A percentile compares a stretch with the other conserved stretches of the same genome.
These are phyloP conservation scores for Wickerhamiella azymoides DNA, from an alignment of 805 yeast species.

Conservation along the genomic window DNA sequence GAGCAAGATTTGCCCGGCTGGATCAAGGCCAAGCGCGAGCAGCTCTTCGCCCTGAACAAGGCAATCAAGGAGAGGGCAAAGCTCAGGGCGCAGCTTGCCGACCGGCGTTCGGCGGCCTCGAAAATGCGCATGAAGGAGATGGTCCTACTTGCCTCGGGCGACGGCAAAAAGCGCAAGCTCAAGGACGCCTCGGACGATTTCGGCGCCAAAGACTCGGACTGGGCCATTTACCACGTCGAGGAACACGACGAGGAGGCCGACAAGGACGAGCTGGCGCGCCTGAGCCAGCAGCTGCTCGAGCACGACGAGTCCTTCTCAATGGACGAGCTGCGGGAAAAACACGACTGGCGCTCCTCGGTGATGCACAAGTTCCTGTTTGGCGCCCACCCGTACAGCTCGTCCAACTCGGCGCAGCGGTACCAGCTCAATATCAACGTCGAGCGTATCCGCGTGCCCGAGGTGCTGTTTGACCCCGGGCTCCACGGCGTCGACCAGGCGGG, in stretches of 20 bases:
- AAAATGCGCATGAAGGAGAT: constrained; percentile 85
- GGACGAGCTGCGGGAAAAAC: constrained; percentile 73
- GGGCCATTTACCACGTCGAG: constrained; percentile 68
- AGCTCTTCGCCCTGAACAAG: constrained; percentile 45
- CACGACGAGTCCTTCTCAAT: constrained; percentile 74
- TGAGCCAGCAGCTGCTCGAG: constrained; percentile 67
- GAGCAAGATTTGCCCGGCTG: constrained; percentile 59
- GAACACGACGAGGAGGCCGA: constrained; percentile 73
- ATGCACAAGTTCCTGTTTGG: constrained; percentile 83
- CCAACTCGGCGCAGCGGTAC: constrained; percentile 71
- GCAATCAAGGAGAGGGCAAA: constrained; percentile 53
- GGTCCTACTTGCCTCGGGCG: constrained; percentile 63
- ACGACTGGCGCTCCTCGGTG: constrained; percentile 70
- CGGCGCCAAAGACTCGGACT: constrained; percentile 92
- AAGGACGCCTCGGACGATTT: constrained; percentile 71
- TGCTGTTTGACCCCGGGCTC: constrained; percentile 79
- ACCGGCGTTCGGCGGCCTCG: constrained; percentile 81
- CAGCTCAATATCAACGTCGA: constrained; percentile 86
- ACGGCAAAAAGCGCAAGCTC: constrained; percentile 15
- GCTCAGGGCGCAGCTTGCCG: constrained; percentile 62
- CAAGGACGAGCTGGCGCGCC: constrained; percentile 21
- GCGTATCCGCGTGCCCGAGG: constrained; percentile 83
- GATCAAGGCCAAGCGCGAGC: constrained; percentile 56
- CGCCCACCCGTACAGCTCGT: constrained; percentile 72
- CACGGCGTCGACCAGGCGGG: constrained; percentile 97